Conservation (phyloP, 208 protist genomes). For the Acanthamoeba lenticulata region DNA sequence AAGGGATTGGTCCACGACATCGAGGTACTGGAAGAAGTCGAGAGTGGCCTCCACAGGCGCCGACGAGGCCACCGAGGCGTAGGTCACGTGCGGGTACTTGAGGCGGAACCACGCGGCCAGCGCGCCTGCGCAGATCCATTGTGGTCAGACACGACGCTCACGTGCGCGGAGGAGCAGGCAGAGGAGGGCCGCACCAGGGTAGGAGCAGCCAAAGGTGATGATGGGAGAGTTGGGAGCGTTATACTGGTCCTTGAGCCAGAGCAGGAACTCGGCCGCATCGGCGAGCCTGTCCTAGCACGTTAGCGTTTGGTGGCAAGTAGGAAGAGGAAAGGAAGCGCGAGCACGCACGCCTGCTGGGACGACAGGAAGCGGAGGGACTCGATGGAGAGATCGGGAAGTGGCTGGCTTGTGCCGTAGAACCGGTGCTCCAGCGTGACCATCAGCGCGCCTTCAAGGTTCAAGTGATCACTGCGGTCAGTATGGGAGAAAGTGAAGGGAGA, state of each 20-base stretch:
- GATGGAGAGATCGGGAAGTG: constrained; percentile 57
- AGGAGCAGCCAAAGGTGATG: constrained; percentile 69
- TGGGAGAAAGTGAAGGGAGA: not conserved
- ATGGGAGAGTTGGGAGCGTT: constrained; percentile 49
- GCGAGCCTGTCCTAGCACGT: constrained; percentile 36
- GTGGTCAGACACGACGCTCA: not conserved
- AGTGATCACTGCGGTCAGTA: not conserved
- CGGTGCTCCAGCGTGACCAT: constrained; percentile 81
- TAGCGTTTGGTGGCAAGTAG: not conserved
- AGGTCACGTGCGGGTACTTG: constrained; percentile 65
- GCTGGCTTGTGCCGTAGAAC: constrained; percentile 78
- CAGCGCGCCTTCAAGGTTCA: constrained; percentile 66
- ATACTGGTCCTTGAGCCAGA: constrained; percentile 59
- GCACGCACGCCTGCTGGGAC: constrained; percentile 73
- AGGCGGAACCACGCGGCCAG: constrained; percentile 68
- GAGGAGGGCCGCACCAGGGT: constrained; percentile 2
- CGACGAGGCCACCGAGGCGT: constrained; percentile 59
- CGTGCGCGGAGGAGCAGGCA: not conserved
- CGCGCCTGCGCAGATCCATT: not conserved
- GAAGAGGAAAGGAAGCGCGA: not conserved
- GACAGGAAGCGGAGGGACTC: constrained; percentile 75
- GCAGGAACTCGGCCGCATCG: constrained; percentile 66
- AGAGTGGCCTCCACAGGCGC: constrained; percentile 60
- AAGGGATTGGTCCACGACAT: constrained; percentile 67
- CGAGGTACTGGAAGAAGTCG: constrained; percentile 67